These are phyloP conservation scores for Volvox africanus DNA, from an alignment of 139 green algal species.

Conservation along the genomic window DNA sequence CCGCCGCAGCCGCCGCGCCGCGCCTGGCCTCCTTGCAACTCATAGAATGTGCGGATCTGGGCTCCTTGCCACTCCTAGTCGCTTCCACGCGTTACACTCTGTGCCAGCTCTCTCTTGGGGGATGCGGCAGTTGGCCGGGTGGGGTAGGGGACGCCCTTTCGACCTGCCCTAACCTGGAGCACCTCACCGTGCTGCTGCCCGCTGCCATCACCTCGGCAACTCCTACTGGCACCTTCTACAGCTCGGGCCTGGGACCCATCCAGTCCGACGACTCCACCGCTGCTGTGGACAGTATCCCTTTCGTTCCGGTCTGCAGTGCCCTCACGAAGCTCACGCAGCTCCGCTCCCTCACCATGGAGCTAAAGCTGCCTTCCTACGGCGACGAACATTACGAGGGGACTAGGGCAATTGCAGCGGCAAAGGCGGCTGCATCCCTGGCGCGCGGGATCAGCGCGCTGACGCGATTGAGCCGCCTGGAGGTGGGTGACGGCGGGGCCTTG, in stretches of 20 bases:
- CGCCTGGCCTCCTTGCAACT: background rate
- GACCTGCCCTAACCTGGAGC: background rate
- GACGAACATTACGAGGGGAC: background rate
- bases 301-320: background rate
- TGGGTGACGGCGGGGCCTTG: background rate
- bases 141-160: background rate
- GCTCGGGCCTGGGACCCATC: background rate
- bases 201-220: background rate
- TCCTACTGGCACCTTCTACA: background rate
- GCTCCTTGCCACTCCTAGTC: background rate
- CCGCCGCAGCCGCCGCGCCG: background rate
- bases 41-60: background rate
- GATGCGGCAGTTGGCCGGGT: background rate
- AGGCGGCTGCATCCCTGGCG: background rate
- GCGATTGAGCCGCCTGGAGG: background rate
- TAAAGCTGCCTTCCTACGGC: background rate
- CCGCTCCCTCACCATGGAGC: background rate
- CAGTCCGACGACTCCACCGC: background rate
- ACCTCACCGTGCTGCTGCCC: background rate
- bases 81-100: background rate
- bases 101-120: background rate
- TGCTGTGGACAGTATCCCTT: background rate
- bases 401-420: background rate
- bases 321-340: conserved; percentile 11
- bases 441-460: background rate